Conservation (phyloP, 495 filamentous ascomycete genomes). For the Penicillium paxilli region DNA sequence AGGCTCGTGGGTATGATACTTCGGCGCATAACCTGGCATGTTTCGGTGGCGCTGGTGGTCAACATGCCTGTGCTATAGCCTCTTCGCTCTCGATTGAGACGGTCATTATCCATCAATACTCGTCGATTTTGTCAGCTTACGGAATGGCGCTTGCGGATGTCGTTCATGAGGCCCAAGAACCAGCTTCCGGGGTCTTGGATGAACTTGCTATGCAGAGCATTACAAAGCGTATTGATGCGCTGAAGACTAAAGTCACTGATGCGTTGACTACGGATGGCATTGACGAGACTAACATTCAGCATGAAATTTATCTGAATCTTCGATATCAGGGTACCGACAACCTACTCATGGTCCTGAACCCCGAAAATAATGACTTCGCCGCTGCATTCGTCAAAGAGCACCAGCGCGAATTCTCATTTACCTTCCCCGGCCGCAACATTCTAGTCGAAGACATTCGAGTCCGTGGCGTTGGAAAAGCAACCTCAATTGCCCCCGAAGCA, state of each 20-base stretch:
- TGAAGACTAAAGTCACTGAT: slow-evolving; percentile 10
- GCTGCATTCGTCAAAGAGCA: slow-evolving; percentile 70
- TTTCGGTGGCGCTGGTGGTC: slow-evolving; percentile 90
- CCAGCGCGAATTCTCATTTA: slow-evolving; percentile 87
- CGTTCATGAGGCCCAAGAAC: slow-evolving; percentile 85
- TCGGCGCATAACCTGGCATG: slow-evolving; percentile 83
- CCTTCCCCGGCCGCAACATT: slow-evolving; percentile 44
- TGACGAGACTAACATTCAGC: slow-evolving; percentile 65
- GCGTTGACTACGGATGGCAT: slow-evolving; percentile 49
- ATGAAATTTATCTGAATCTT: slow-evolving; percentile 90
- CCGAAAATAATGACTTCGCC: slow-evolving; percentile 8
- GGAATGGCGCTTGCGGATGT: slow-evolving; percentile 94
- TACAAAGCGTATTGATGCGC: slow-evolving; percentile 4
- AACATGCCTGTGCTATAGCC: slow-evolving; percentile 95
- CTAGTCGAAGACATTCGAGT: no score
- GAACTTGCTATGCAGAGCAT: slow-evolving; percentile 9
- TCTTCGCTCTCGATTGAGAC: slow-evolving; percentile 78
- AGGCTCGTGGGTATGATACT: slow-evolving; percentile 88
- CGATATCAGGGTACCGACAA: slow-evolving; percentile 86
- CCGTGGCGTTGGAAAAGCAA: neutral
- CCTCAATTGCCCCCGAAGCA: slow-evolving; percentile 2
- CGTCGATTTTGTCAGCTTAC: slow-evolving; percentile 89
- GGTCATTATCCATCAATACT: slow-evolving; percentile 85
- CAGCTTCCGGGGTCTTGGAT: slow-evolving; percentile 56
- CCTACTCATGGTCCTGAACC: slow-evolving; percentile 75